Conservation (phyloP, 345 rosid genomes). For the Eucalyptus urophylla region DNA sequence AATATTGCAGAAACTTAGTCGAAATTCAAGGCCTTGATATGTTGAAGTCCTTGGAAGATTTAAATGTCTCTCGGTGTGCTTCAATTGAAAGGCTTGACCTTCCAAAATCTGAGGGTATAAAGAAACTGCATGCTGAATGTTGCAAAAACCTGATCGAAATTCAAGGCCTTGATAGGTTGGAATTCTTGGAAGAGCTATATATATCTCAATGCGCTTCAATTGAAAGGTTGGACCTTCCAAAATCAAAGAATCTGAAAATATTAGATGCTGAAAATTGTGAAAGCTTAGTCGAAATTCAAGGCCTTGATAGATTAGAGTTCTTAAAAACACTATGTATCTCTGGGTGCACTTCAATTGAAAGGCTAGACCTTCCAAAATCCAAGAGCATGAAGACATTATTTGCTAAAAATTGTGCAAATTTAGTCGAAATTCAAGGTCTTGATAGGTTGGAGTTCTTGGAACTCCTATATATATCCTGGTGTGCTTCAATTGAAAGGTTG, state of each 20-base stretch:
- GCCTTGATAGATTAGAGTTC: not conserved
- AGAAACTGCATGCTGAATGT: not conserved
- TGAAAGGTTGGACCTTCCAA: too few species aligned
- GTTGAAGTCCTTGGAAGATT: too few species aligned
- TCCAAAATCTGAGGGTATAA: not conserved
- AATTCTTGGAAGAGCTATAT: not conserved
- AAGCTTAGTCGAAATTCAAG: too few species aligned
- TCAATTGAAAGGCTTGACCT: not conserved
- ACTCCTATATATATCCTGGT: too few species aligned
- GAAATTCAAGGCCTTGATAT: too few species aligned
- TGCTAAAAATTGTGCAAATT: too few species aligned
- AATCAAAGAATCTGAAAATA: too few species aligned
- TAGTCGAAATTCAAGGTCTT: not conserved
- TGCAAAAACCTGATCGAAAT: not conserved
- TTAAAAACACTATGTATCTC: rapidly evolving
- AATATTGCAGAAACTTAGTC: not conserved
- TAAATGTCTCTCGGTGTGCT: too few species aligned
- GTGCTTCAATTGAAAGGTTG: not conserved
- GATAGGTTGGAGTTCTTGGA: not conserved
- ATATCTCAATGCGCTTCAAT: too few species aligned
- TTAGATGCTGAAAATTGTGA: too few species aligned
- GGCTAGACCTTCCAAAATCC: not conserved
- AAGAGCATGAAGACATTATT: not conserved
- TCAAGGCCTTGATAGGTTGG: not conserved
- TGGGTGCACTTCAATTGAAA: not conserved